Evolutionary conservation across 169 alveolate genomes (phyloP).

Genomic region (Plasmodium malariae): DNA sequence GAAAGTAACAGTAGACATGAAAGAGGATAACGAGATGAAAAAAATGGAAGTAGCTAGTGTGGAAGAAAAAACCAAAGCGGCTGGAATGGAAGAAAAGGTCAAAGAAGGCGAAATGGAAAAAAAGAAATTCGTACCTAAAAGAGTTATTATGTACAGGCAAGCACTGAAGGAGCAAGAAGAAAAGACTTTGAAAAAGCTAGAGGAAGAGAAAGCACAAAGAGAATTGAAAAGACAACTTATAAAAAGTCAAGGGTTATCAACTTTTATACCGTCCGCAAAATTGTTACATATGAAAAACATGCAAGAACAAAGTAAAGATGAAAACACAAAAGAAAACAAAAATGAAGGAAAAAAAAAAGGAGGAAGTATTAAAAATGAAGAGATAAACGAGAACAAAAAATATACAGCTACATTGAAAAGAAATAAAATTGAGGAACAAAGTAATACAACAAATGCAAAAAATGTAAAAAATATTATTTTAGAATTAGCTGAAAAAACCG

Average conservation of each 20-base stretch:
- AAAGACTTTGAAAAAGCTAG: neutral
- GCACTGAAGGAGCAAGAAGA: conserved; percentile 43
- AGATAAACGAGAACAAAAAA: neutral
- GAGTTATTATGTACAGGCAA: conserved; percentile 52
- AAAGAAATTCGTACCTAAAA: conserved; percentile 42
- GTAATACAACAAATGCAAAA: conserved; percentile 22
- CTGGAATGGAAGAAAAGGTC: neutral
- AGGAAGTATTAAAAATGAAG: neutral
- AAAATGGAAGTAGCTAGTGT: neutral
- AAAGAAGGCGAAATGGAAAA: conserved; percentile 13
- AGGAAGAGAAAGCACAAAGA: conserved; percentile 40
- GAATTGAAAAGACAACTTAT: conserved; percentile 36
- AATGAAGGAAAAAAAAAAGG: neutral
- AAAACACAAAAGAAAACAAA: neutral
- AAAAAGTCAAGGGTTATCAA: conserved; percentile 52
- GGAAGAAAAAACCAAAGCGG: neutral
- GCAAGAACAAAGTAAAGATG: conserved; percentile 23
- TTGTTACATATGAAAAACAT: conserved; percentile 27
- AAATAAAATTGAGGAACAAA: conserved; percentile 4
- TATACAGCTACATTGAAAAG: neutral
- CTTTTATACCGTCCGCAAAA: conserved; percentile 74
- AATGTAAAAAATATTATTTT: conserved; percentile 30
- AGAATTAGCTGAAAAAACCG: conserved; percentile 76
- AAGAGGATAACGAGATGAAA: neutral
- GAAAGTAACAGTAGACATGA: neutral